Evolutionary conservation across 805 yeast genomes (phyloP), one percentile per base, ranked within the genome.

Genomic region (Candida montana): DNA sequence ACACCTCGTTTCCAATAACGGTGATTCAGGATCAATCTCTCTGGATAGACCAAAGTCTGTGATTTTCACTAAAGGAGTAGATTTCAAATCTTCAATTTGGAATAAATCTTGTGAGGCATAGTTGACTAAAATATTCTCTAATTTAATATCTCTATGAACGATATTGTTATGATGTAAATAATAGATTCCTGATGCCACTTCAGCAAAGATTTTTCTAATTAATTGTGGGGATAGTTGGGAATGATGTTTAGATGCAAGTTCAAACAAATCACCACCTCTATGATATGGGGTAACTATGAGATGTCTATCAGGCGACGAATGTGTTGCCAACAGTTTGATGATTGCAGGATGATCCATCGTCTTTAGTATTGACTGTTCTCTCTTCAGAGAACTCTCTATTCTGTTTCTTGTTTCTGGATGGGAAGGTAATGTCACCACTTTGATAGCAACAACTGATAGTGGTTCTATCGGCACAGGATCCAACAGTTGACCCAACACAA

Each of bases 41-140:
- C 88, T 81, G 10, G 95, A 82, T 21, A 93, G 71, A 0, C 99
- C 99, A 63, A 93, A 83, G 67, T 93, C 99, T 0, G 95, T 81
- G 26, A 89, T 60, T 13, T 78, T 80, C 2, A 79, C 77, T 15
- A 80, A 46, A 37, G 73, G 69, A 4, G 44, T 55, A 5, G 33
- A 7, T 35, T 20, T 51, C 16, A 38, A 47, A 34, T 52, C 50
- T 18, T 30, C 3, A 2, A 48, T 19, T 8, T 15, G 16, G 27
- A 19, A n/a, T 15, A 66, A 50, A 9, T 64, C 67, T 2, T 60
- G 61, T 3, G 65, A 55, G 0, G 68, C 54, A 32, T 64, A 54
- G 29, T 71, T 71, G 19, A 80, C 55, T n/a, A 88, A 61, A 2
- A 88, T 69, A 53, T 89, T 93, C 54, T 93, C 99, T 34, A 91